Evolutionary conservation across 345 rosid genomes (phyloP), one percentile per base, ranked within the genome.

Genomic region (Iberis pinnata): DNA sequence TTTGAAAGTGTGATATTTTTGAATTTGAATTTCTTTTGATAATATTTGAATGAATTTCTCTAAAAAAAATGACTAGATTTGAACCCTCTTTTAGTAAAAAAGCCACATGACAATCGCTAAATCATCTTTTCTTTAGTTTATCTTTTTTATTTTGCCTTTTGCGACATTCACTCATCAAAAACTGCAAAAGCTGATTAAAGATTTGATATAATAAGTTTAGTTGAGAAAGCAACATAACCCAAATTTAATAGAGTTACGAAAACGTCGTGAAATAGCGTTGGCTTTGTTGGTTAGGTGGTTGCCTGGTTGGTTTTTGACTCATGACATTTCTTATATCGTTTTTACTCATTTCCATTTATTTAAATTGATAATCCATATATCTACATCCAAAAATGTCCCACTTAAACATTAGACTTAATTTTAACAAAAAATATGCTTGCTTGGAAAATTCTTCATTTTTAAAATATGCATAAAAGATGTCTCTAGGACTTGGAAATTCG

Each of bases 161-260:
- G n/a, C n/a, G n/a, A 49, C 70, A 58, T 56, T 52, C 52, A 12
- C 52, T 12, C n/a, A 50, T 11, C 5, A 32, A 50, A 35, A 8
- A 2, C 2, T 15, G 19, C 1, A n/a, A 40, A 13, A 12, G 17
- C 16, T 33, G 22, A 26, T 13, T 35, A 43, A 18, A 50, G 27
- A 56, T 16, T 36, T 42, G 45, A 52, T 42, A 4, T 35, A 51
- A 49, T 29, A 35, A 31, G 64, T 58, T 65, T 65, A 56, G 51
- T 57, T 65, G 60, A 18, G 70, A 65, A 58, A 58, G 70, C 60
- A 65, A 44, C 60, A 44, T 36, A 26, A 51, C 12, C 53, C 64
- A 57, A 26, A n/a, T 35, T 43, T 35, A 50, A 42, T 58, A 50
- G 18, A 38, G 40, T 49, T 36, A 27, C 59, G 19, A 43, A 58